Percentiles rank a stretch among this genome's conserved stretches.
phyloP scores from a whole-genome alignment of 2,329 filamentous ascomycete species.

The Fusarium cyanostomum region DNA sequence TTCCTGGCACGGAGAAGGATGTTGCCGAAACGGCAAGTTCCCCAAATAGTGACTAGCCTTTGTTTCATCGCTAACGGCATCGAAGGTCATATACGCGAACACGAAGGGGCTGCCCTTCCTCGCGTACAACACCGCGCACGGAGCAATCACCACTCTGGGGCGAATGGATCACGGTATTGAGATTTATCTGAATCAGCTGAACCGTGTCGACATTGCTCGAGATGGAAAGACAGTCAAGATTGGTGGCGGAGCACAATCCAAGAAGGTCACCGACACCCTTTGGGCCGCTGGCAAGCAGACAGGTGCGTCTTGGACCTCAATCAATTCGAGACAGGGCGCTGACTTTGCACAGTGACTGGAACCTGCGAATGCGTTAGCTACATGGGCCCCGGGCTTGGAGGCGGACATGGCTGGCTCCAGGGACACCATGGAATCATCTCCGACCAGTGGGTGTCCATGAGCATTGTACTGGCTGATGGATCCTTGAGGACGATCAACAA shows the following conservation, averaged over 20 bases:
- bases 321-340: neutral
- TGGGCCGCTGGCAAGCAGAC: conserved; percentile 63
- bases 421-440: conserved; percentile 44
- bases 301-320: conserved; percentile 41
- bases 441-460: conserved; percentile 48
- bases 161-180: conserved; percentile 60
- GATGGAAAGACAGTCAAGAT: conserved; percentile 59
- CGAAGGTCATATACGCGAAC: conserved; percentile 55
- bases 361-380: conserved; percentile 44
- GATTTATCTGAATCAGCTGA: conserved; percentile 58
- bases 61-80: neutral
- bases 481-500: conserved; percentile 34
- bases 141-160: conserved; percentile 58
- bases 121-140: conserved; percentile 62
- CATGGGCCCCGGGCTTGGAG: conserved; percentile 45
- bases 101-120: conserved; percentile 59
- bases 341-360: conserved; percentile 30
- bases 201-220: conserved; percentile 51
- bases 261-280: conserved; percentile 57
- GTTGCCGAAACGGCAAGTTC: conserved; percentile 57
- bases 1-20: conserved; percentile 58
- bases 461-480: conserved; percentile 48
- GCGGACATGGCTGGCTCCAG: conserved; percentile 46
- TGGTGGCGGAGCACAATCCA: conserved; percentile 58
- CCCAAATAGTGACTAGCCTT: accelerated